Conservation (phyloP, 2,329 filamentous ascomycete species). For the Cadophora gregata region DNA sequence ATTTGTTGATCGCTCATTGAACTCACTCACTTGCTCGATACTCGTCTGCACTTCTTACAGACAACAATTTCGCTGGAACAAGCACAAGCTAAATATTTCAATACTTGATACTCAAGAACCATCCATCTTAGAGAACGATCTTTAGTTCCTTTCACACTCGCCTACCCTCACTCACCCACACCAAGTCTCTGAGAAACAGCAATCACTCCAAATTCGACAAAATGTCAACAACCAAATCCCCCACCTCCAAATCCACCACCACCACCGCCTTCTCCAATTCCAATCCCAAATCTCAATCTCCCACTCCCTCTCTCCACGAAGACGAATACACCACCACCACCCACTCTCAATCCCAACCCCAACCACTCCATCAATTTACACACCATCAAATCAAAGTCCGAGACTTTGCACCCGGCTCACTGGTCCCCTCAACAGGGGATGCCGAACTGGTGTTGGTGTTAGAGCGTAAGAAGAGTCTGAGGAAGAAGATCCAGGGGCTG, state of each 20-base stretch:
- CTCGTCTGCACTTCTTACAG: too few relatives aligned
- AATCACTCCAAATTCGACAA: neutral
- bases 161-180: neutral
- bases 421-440: neutral
- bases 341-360: neutral
- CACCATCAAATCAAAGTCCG: conserved; percentile 19
- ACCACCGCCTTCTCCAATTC: neutral
- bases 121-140: neutral
- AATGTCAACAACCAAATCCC: neutral
- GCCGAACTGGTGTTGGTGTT: neutral
- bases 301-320: conserved; percentile 8
- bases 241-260: neutral
- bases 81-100: neutral
- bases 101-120: neutral
- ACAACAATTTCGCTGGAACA: neutral
- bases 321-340: neutral
- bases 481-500: conserved; percentile 2
- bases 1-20: neutral
- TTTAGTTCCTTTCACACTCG: too few relatives aligned
- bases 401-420: conserved; percentile 20
- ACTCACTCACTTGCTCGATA: too few relatives aligned
- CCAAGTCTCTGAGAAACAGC: too few relatives aligned
- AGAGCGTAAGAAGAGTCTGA: conserved; percentile 10
- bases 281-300: neutral
- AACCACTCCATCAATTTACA: neutral